phyloP scores from a whole-genome alignment of 805 yeast genomes.

The Brettanomyces anomalus region DNA sequence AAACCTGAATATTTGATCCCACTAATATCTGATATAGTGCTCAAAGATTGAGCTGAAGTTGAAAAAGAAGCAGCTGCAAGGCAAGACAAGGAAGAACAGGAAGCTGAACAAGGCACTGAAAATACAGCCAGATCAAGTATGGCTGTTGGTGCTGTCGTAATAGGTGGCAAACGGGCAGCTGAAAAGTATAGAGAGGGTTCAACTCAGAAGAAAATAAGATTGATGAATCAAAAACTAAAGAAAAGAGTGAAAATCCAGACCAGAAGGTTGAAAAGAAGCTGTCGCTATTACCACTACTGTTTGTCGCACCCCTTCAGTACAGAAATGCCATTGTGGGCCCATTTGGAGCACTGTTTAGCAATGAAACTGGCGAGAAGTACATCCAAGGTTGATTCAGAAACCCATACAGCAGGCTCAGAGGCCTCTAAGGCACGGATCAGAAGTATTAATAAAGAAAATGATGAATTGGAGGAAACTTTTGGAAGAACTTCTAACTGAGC shows the following conservation, averaged over 20 bases:
- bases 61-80: constrained; percentile 49
- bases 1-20: constrained; percentile 70
- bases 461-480: neutral
- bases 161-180: constrained; percentile 21
- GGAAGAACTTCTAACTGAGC: constrained; percentile 1
- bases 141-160: constrained; percentile 23
- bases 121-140: constrained; percentile 18
- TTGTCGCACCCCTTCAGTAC: neutral
- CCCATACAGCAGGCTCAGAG: neutral
- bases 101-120: constrained; percentile 16
- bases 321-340: constrained; percentile 11
- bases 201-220: neutral
- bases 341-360: constrained; percentile 16
- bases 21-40: constrained; percentile 78
- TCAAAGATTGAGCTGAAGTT: constrained; percentile 63
- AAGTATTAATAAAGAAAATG: constrained; percentile 5
- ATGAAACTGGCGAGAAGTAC: constrained; percentile 2
- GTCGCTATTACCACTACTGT: neutral
- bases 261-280: neutral
- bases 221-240: constrained; percentile 1
- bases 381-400: constrained; percentile 1
- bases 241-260: neutral
- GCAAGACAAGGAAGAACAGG: constrained; percentile 28
- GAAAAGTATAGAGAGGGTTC: constrained; percentile 28
- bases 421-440: constrained; percentile 1